A percentile compares a stretch with the other conserved stretches of the same genome.
Evolutionary conservation across 2,329 filamentous ascomycete species (phyloP).

Genomic region (Colletotrichum somersetense): DNA sequence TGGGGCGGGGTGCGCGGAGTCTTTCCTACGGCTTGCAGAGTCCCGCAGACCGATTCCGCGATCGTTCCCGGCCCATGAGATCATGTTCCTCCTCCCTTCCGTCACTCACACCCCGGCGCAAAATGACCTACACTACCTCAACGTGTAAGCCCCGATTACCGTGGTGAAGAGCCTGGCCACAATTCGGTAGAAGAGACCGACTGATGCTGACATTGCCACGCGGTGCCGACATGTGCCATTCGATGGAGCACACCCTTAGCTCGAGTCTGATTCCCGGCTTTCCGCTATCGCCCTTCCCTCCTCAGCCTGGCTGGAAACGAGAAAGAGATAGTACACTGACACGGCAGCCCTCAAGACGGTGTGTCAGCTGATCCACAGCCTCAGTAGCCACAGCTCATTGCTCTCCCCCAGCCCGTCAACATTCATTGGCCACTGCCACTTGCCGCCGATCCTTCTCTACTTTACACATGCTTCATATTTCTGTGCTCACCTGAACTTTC

Average conservation of each 20-base stretch:
- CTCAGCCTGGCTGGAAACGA: slow-evolving; percentile 3
- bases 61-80: slow-evolving; percentile 16
- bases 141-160: not conserved
- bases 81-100: slow-evolving; percentile 14
- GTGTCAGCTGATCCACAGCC: slow-evolving; percentile 36
- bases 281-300: slow-evolving; percentile 1
- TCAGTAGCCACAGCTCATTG: slow-evolving; percentile 24
- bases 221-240: not conserved
- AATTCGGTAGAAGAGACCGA: not conserved
- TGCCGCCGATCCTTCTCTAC: slow-evolving; percentile 29
- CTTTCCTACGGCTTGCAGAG: slow-evolving; percentile 14
- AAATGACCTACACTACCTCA: not conserved
- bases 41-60: slow-evolving; percentile 13
- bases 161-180: not conserved
- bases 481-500: slow-evolving; percentile 29
- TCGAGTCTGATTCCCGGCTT: slow-evolving; percentile 25
- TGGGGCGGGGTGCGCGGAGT: slow-evolving; percentile 8
- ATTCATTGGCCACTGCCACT: slow-evolving; percentile 30
- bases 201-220: not conserved
- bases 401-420: slow-evolving; percentile 14
- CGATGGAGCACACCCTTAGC: not conserved
- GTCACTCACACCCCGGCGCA: not conserved
- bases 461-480: slow-evolving; percentile 2
- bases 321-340: slow-evolving; percentile 4
- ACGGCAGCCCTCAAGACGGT: slow-evolving; percentile 13